phyloP scores from a whole-genome alignment of 2,329 filamentous ascomycete genomes.

The Penicillium sp. region DNA sequence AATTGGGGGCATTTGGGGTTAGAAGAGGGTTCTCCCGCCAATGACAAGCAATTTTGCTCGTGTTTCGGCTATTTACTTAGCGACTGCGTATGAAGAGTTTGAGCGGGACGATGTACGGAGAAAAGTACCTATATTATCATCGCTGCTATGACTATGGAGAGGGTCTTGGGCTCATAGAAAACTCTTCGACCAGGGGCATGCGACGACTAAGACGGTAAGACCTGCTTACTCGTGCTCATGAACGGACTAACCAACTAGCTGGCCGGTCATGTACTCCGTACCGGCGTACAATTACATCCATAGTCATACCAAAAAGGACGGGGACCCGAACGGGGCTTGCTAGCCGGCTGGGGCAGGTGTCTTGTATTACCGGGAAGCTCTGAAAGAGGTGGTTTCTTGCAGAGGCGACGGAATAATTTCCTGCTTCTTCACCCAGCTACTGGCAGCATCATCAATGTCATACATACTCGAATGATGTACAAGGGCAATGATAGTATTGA shows the following conservation, averaged over 20 bases:
- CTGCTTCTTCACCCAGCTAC: neutral
- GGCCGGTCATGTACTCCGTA: neutral
- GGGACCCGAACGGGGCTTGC: neutral
- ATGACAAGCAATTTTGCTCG: slow-evolving; percentile 10
- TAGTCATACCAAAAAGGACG: neutral
- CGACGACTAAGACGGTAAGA: neutral
- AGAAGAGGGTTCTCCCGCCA: slow-evolving; percentile 8
- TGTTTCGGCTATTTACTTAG: slow-evolving; percentile 11
- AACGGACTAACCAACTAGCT: neutral
- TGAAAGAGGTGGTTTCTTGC: neutral
- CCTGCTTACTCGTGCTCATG: neutral
- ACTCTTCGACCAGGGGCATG: slow-evolving; percentile 1
- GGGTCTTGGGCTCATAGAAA: neutral
- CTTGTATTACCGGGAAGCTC: neutral
- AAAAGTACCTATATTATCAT: neutral
- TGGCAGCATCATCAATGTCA: neutral
- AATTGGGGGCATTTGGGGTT: slow-evolving; percentile 6
- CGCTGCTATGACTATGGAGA: neutral
- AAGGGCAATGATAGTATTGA: too few relatives aligned
- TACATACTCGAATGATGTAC: neutral
- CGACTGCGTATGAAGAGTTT: neutral
- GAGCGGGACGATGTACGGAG: neutral
- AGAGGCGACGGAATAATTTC: neutral
- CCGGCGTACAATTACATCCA: neutral
- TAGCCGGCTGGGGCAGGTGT: slow-evolving; percentile 8